Conservation (phyloP, 78 protist genomes). For the Emiliania huxleyi region DNA sequence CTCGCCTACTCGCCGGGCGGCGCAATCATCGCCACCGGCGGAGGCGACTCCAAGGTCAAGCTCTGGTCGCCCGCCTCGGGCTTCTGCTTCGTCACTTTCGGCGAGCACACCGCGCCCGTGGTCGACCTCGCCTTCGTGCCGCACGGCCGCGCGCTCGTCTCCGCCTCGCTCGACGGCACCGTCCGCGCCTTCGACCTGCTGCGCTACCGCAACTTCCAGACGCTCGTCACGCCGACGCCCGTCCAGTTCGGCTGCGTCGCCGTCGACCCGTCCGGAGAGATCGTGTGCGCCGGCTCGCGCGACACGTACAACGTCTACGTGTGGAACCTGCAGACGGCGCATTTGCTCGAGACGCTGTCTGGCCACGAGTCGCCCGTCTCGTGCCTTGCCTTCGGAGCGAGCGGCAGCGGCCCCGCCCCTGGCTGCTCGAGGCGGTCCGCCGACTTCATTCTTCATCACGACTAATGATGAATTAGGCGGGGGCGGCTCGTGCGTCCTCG, state of each 20-base stretch:
- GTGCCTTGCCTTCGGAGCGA: slow-evolving; percentile 66
- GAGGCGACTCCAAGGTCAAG: slow-evolving; percentile 86
- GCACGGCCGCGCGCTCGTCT: slow-evolving; percentile 69
- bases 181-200: slow-evolving; percentile 84
- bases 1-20: slow-evolving; percentile 87
- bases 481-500: slow-evolving; percentile 55
- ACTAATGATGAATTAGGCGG: no score
- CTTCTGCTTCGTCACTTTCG: slow-evolving; percentile 87
- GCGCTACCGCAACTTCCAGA: slow-evolving; percentile 86
- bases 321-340: slow-evolving; percentile 86
- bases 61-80: slow-evolving; percentile 82
- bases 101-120: slow-evolving; percentile 85
- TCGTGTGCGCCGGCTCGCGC: slow-evolving; percentile 79
- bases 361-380: slow-evolving; percentile 78
- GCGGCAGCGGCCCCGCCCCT: no score
- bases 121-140: slow-evolving; percentile 36
- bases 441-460: no score
- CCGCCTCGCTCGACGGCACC: slow-evolving; percentile 85
- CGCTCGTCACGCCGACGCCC: slow-evolving; percentile 25
- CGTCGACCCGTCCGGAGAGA: slow-evolving; percentile 85
- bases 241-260: slow-evolving; percentile 74
- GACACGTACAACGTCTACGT: slow-evolving; percentile 75
- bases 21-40: slow-evolving; percentile 79
- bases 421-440: no score
- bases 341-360: slow-evolving; percentile 78